Base-by-base conservation (phyloP, 2,329 filamentous ascomycete species). In the Sphaerulina musiva region DNA sequence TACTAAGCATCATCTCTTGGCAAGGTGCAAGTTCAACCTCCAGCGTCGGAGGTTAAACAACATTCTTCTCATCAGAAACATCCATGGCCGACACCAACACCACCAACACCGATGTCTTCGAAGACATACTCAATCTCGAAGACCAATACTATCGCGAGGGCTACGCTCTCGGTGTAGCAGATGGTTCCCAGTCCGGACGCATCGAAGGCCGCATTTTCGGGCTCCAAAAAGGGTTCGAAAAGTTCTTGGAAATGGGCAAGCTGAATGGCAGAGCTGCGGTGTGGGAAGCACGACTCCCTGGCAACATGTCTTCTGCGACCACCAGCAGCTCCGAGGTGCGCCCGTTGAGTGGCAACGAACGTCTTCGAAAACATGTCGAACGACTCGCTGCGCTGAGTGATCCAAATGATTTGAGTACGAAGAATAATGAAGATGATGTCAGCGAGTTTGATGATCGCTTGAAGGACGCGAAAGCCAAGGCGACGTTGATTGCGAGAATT, bases 141-240 rank as follows among this genome's bases (percentile, higher is more conserved):
- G 78, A 83, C 56, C 71, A 76, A 53, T 95, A 92, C 75, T 95
- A 96, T 75, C 76, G 81, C 43, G 83, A 92, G 71, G 93, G 93
- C 55, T 92, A 90, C 74, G 71, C 77, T 5, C 80, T 89, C 51
- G 93, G 93, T 42, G 71, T 82, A 46, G 74, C 78, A 40, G 92
- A 95, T 71, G 93, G 93, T 56, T 76, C 82, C 40, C 79, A 80
- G 55, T 85, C 88, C 32, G 93, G 93, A 39, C 84, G 85, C 54
- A 83, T 89, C 60, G 93, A 98, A 77, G 93, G 93, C 57, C 87
- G 90, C 48, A 82, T 89, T 17, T 89, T 97, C 68, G 93, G 92
- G 0, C 81, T 97, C 41, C 87, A 95, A 69, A 93, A 91, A 60
- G 92, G 91, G 0, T 97, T 93, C 64, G 89, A 95, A 64, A 97